phyloP scores from a whole-genome alignment of 2,329 filamentous ascomycete genomes.

The Rhynchosporium graminicola region DNA sequence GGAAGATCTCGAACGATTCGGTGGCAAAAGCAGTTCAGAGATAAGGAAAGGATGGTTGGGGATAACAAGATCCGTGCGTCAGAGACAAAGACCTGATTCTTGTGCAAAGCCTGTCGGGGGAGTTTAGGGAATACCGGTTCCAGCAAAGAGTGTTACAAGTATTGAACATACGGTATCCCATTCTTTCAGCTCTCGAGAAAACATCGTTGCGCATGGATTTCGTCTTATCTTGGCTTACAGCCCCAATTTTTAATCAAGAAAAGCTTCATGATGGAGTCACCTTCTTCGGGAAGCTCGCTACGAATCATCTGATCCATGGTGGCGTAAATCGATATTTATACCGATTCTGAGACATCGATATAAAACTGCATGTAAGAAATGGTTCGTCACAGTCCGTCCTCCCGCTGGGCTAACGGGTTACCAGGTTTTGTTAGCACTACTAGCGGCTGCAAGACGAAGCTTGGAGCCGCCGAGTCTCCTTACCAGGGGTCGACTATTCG shows the following conservation, averaged over 20 bases:
- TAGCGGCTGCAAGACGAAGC: neutral
- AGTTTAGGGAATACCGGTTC: neutral
- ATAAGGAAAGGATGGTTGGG: slow-evolving; percentile 2
- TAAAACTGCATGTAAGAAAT: neutral
- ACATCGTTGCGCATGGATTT: neutral
- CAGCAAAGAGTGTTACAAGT: neutral
- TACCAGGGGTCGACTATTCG: neutral
- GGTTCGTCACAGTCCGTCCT: neutral
- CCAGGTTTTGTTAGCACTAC: neutral
- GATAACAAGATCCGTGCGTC: neutral
- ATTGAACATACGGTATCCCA: neutral
- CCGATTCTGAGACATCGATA: neutral
- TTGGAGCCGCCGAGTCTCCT: slow-evolving; percentile 5
- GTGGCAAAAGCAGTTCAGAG: slow-evolving; percentile 1
- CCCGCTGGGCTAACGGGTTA: neutral
- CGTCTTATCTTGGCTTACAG: slow-evolving; percentile 1
- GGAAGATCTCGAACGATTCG: neutral
- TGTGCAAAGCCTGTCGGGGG: neutral
- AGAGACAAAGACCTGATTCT: neutral
- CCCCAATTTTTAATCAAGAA: neutral
- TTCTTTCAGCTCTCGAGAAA: neutral
- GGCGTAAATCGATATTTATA: neutral
- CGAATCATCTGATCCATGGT: neutral
- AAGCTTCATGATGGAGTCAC: slow-evolving; percentile 6
- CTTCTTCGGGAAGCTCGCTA: neutral